Percentiles rank a stretch among this genome's conserved stretches.
These are phyloP conservation scores for Coelastrella sp. DNA, from an alignment of 139 green algal species.

Conservation along the genomic window DNA sequence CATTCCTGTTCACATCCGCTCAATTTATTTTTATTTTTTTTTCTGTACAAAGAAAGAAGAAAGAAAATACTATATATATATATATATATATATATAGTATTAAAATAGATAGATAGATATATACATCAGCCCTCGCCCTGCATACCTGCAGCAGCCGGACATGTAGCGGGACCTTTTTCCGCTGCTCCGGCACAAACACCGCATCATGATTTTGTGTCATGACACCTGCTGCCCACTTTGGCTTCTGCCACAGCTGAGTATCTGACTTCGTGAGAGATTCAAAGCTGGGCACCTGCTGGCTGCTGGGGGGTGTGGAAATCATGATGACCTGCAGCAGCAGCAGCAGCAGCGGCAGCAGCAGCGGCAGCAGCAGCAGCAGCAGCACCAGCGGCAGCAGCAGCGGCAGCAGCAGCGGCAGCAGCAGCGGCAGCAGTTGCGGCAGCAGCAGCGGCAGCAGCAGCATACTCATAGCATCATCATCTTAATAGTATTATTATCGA, in stretches of 20 bases:
- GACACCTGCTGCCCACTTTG: conserved; percentile 36
- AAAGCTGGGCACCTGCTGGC: not conserved
- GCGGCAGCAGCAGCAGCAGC: too few species aligned
- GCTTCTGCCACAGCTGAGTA: conserved; percentile 6
- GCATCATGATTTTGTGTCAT: not conserved
- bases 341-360: too few species aligned
- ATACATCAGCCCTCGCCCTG: not conserved
- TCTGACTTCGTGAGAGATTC: not conserved
- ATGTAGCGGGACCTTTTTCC: conserved; percentile 30
- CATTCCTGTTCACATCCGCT: too few species aligned
- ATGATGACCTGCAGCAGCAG: conserved; percentile 15
- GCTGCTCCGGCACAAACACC: not conserved
- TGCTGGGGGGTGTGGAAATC: not conserved
- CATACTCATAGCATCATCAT: too few species aligned
- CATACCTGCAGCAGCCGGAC: conserved; percentile 35
- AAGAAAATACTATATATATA: not conserved
- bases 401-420: too few species aligned
- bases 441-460: too few species aligned
- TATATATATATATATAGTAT: not conserved
- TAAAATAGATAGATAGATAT: not conserved
- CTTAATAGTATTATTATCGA: too few species aligned
- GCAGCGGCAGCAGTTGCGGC: too few species aligned
- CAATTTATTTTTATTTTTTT: too few species aligned
- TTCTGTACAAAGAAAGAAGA: too few species aligned
- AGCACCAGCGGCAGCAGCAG: too few species aligned